Base-by-base conservation (phyloP, 768 basidiomycete genomes). In the Erythrobasidium yunnanense region DNA sequence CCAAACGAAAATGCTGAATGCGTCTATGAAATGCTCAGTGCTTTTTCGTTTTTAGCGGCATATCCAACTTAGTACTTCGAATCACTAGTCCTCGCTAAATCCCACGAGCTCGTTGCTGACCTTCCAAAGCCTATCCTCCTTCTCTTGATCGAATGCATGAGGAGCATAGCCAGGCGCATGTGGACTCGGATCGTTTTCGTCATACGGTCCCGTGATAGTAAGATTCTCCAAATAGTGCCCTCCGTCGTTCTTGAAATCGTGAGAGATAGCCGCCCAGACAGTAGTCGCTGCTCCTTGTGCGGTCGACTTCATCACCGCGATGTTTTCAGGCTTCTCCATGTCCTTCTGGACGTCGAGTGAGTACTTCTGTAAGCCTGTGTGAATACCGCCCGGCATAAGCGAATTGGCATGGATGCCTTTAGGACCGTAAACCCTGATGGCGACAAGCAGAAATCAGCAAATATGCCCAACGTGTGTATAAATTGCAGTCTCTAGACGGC, bases 351-450 rank as follows among this genome's bases (percentile, higher is more conserved):
- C 27, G 5, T 62, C 38, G 15, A 49, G 60, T 32, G 33, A 22
- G 25, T 63, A 25, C 17, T n/a, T 23, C 35, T 62, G 58, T 11
- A 62, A 33, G 23, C 29, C 29, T 13, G 58, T 62, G 23, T 38
- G 42, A 30, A 62, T 62, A 7, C 58, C 58, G 4, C 58, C 58
- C 8, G 58, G 58, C 58, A 62, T 62, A 18, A 62, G 15, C 5
- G 58, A 46, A 25, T 4, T 13, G 5, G 58, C 13, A 29, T 62
- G 58, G 5, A 62, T 47, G 22, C 58, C 58, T 23, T 49, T 22
- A 4, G 38, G 22, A 13, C 58, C 58, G 30, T 62, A 62, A 13
- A 45, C 23, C 27, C 58, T 62, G 42, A 18, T 17, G 5, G 17
- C 8, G 20, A 15, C 15, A n/a, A 5, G 35, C 5, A n/a, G n/a